phyloP scores from a whole-genome alignment of 2,329 filamentous ascomycete genomes.

The Colletotrichum cordylinicola region DNA sequence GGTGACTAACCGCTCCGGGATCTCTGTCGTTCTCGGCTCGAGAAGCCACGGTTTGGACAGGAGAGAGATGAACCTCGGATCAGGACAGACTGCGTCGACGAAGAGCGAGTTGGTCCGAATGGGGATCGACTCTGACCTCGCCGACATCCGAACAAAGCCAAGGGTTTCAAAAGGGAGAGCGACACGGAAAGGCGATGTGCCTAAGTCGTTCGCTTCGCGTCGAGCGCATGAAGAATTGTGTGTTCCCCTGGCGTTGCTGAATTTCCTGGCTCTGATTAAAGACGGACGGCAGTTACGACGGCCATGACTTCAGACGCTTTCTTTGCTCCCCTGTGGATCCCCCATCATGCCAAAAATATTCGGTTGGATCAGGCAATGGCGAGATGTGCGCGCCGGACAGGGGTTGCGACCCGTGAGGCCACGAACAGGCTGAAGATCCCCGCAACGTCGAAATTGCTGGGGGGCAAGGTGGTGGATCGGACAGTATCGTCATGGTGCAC shows the following conservation, averaged over 20 bases:
- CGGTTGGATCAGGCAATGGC: background rate
- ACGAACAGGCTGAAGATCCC: background rate
- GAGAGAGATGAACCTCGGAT: background rate
- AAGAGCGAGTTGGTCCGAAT: background rate
- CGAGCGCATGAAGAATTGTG: background rate
- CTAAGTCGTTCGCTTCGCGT: background rate
- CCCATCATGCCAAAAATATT: background rate
- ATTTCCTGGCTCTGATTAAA: background rate
- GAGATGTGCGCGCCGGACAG: background rate
- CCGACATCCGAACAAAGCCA: background rate
- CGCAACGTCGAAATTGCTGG: background rate
- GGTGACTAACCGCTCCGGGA: background rate
- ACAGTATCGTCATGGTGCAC: background rate
- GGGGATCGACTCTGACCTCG: background rate
- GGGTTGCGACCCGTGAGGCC: background rate
- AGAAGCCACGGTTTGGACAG: background rate
- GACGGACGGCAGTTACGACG: background rate
- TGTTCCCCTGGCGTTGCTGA: background rate
- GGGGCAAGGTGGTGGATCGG: background rate
- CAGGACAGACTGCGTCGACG: background rate
- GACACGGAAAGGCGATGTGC: background rate
- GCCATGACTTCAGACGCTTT: background rate
- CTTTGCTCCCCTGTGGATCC: background rate
- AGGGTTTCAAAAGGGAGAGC: background rate
- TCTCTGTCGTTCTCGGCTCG: background rate